Evolutionary conservation across 306 rosid species (phyloP), one percentile per base, ranked within the genome.

Genomic region (Leucaena leucocephala): DNA sequence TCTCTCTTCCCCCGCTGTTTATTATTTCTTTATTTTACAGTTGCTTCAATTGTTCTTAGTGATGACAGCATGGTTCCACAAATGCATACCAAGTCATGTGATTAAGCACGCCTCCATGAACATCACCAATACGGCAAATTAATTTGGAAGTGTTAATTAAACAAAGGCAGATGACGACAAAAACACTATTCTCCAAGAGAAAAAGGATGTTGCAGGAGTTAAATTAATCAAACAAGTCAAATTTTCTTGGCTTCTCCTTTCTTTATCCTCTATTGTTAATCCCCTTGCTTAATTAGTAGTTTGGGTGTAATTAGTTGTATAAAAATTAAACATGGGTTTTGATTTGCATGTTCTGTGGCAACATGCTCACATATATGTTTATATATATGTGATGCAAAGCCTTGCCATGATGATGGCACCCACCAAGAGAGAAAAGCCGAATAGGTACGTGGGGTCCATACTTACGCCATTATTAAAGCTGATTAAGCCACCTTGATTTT

Each of bases 261-360:
- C 27, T 27, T 27, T 27, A 27, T 27, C 27, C 27, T 27, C 27
- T 27, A 27, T 27, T 27, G 27, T 27, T 27, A 27, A 27, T 27
- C 27, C 27, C 27, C 27, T 27, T 27, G 27, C 27, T 27, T 27
- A 27, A 27, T 27, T 27, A 27, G 27, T 27, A 27, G 27, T 27
- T 0, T 27, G 1, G 27, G 27, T 27, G 27, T 27, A 27, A 27
- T 27, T 27, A 27, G 27, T 27, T 27, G 27, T 27, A 27, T 27
- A 27, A 1, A 27, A 27, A 27, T 27, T 27, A 27, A 27, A 27
- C 27, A 27, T n/a, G 55, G 68, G 42, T 40, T 2, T 44, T 10
- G 27, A 3, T 54, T 64, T 75, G 78, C 86, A 75, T 79, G 86
- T 79, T 83, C 79, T 44, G 27, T 69, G 83, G 76, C 81, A 75